A percentile compares a stretch with the other conserved stretches of the same genome.
Evolutionary conservation across 768 basidiomycete genomes (phyloP).

Genomic region (Candolleomyces efflorescens): DNA sequence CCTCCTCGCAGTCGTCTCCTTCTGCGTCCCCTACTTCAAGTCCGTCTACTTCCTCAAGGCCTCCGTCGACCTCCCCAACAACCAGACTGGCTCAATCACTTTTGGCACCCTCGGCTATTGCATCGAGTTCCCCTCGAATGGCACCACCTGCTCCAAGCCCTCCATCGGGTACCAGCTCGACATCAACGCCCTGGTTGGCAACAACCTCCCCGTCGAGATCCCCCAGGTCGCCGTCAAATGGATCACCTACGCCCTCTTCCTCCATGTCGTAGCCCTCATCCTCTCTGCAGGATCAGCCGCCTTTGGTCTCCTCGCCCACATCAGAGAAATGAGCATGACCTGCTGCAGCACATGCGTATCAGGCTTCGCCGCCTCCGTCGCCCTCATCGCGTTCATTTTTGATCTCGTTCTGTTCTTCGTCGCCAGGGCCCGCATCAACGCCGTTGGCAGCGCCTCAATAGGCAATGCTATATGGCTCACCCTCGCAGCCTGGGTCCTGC

Average conservation of each 20-base stretch:
- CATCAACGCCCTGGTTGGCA: constrained; percentile 75
- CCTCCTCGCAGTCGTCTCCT: constrained; percentile 81
- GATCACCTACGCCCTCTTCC: constrained; percentile 89
- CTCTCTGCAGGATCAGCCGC: constrained; percentile 67
- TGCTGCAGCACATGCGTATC: constrained; percentile 81
- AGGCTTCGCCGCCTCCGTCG: constrained; percentile 72
- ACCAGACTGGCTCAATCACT: constrained; percentile 57
- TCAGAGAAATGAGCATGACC: constrained; percentile 81
- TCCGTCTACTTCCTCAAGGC: constrained; percentile 88
- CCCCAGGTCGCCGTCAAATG: constrained; percentile 87
- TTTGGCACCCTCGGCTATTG: constrained; percentile 95
- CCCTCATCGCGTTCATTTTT: constrained; percentile 87
- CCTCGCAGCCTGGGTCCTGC: constrained; percentile 76
- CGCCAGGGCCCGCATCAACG: constrained; percentile 79
- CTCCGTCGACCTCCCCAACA: constrained; percentile 37
- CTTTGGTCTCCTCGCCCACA: constrained; percentile 85
- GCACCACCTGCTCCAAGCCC: constrained; percentile 72
- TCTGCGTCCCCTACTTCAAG: constrained; percentile 88
- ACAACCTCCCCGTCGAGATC: constrained; percentile 62
- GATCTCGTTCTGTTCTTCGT: constrained; percentile 90
- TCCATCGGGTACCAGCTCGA: constrained; percentile 88
- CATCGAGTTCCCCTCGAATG: constrained; percentile 42
- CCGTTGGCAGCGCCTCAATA: constrained; percentile 71
- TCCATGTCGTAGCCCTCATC: constrained; percentile 85
- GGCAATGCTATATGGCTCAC: constrained; percentile 94